Evolutionary conservation across 139 green algal genomes (phyloP).

Genomic region (Chlamydomonas incerta): DNA sequence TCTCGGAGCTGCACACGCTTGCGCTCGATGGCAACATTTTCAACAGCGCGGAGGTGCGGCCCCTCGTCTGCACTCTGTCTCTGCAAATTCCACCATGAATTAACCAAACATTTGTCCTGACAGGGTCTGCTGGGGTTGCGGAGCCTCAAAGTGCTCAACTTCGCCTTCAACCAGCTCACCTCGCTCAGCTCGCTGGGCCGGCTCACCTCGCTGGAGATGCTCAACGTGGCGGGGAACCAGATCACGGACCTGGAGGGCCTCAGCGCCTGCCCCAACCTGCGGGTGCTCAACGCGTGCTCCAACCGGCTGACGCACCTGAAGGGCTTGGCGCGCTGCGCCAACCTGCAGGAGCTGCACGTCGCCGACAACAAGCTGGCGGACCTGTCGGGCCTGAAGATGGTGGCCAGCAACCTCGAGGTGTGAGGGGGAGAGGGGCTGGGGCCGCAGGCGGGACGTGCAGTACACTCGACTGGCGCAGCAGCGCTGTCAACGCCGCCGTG

Average conservation of each 20-base stretch:
- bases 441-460: no score
- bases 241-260: slow-evolving; percentile 39
- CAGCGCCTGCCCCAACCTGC: slow-evolving; percentile 8
- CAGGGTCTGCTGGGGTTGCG: slow-evolving; percentile 47
- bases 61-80: not conserved
- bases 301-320: slow-evolving; percentile 50
- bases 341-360: slow-evolving; percentile 49
- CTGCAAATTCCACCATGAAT: not conserved
- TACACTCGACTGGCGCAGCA: no score
- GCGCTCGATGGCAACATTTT: slow-evolving; percentile 30
- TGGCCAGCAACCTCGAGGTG: slow-evolving; percentile 46
- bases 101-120: no score
- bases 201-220: slow-evolving; percentile 44
- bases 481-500: no score
- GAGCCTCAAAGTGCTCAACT: slow-evolving; percentile 45
- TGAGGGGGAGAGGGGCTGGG: not conserved
- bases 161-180: slow-evolving; percentile 47
- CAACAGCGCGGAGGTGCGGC: not conserved
- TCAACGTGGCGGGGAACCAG: slow-evolving; percentile 34
- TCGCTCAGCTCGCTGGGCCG: slow-evolving; percentile 37
- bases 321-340: slow-evolving; percentile 36
- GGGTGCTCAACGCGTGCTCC: slow-evolving; percentile 18
- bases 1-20: slow-evolving; percentile 29
- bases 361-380: slow-evolving; percentile 49
- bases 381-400: slow-evolving; percentile 47